phyloP scores from a whole-genome alignment of 177 flowering plant species.

The Vitis hybrid region DNA sequence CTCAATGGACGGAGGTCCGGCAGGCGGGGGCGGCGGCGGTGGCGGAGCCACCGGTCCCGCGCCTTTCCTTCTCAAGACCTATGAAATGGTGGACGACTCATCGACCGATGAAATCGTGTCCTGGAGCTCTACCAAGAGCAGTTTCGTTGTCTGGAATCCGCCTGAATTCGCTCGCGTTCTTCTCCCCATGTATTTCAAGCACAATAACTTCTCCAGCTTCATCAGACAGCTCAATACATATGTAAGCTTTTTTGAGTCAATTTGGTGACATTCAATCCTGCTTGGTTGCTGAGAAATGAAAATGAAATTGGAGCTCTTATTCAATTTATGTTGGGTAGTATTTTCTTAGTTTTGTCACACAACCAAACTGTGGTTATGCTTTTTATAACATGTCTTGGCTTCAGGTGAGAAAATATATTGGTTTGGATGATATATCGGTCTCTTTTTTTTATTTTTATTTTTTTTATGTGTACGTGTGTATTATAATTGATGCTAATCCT shows the following conservation, averaged over 20 bases:
- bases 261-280: background rate
- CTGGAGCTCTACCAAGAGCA: slow-evolving; percentile 55
- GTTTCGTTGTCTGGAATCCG: slow-evolving; percentile 85
- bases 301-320: too few species aligned
- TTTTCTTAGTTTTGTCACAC: too few species aligned
- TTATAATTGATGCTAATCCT: too few species aligned
- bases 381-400: too few species aligned
- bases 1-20: slow-evolving; percentile 6
- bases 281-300: too few species aligned
- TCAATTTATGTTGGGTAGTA: too few species aligned
- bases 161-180: slow-evolving; percentile 63
- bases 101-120: slow-evolving; percentile 75
- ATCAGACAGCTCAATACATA: slow-evolving; percentile 83
- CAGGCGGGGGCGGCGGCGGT: slow-evolving; percentile 22
- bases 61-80: slow-evolving; percentile 73
- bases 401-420: too few species aligned
- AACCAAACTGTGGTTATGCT: too few species aligned
- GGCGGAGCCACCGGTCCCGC: slow-evolving; percentile 61
- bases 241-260: slow-evolving; percentile 27
- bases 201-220: slow-evolving; percentile 83
- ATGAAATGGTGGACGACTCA: slow-evolving; percentile 79
- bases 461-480: too few species aligned
- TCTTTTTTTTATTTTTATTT: too few species aligned
- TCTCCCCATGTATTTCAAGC: slow-evolving; percentile 77
- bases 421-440: too few species aligned